These are phyloP conservation scores for Pseudozyma thailandica DNA, from an alignment of 1,284 basidiomycete species.

Conservation along the genomic window DNA sequence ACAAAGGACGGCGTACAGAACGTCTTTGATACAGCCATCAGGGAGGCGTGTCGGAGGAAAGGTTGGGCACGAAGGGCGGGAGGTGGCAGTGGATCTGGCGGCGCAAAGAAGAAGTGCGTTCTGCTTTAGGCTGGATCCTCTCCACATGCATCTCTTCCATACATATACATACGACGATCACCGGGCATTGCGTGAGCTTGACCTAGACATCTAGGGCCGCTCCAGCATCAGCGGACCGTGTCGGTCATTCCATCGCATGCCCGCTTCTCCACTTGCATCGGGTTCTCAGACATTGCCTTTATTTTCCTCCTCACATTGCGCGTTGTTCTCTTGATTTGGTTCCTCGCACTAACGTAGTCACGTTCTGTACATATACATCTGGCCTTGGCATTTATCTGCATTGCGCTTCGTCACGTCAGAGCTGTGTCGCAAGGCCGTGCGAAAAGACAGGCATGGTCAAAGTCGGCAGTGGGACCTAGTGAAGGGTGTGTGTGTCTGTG, in stretches of 20 bases:
- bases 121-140: conserved; percentile 72
- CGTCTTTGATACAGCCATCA: conserved; percentile 89
- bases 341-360: too few relatives aligned
- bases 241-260: not conserved
- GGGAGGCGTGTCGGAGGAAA: conserved; percentile 75
- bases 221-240: conserved; percentile 4
- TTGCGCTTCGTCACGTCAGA: too few relatives aligned
- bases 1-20: conserved; percentile 87
- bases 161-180: too few relatives aligned
- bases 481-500: not conserved
- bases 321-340: too few relatives aligned
- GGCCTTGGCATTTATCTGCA: too few relatives aligned
- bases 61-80: conserved; percentile 30
- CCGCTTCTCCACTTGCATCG: not conserved
- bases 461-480: too few relatives aligned
- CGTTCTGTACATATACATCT: too few relatives aligned
- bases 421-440: too few relatives aligned
- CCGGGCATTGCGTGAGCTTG: not conserved
- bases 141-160: not conserved
- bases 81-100: conserved; percentile 58
- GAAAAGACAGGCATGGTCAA: too few relatives aligned
- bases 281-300: not conserved
- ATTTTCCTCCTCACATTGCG: not conserved
- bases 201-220: conserved; percentile 10
- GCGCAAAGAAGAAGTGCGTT: conserved; percentile 78